A percentile compares a stretch with the other conserved stretches of the same genome.
Conservation (phyloP, 1,284 basidiomycete species). For the Fomitopsis schrenkii region DNA sequence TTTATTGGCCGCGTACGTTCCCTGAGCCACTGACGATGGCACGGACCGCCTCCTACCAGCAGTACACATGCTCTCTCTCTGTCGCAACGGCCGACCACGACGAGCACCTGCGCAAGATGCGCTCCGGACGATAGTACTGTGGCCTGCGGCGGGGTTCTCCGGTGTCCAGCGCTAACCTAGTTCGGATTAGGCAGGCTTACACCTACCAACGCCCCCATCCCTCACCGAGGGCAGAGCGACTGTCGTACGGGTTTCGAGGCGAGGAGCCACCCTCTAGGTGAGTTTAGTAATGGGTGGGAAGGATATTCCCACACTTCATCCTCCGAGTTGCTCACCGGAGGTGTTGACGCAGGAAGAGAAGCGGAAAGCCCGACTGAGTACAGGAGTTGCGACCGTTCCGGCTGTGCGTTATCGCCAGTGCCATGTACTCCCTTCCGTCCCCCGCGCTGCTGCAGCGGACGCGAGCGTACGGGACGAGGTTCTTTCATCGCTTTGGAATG, state of each 20-base stretch:
- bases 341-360: not conserved
- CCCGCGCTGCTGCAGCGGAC: conserved; percentile 27
- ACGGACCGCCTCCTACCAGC: not conserved
- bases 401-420: not conserved
- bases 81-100: not conserved
- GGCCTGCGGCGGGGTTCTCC: not conserved
- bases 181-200: not conserved
- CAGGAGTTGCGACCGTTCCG: not conserved
- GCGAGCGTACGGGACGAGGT: conserved; percentile 42
- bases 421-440: conserved; percentile 8
- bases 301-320: not conserved
- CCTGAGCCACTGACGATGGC: not conserved
- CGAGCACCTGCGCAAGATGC: not conserved
- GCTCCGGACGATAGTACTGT: not conserved
- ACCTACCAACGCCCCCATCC: conserved; percentile 1
- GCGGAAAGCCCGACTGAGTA: too few species aligned
- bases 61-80: not conserved
- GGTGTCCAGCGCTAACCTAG: not conserved
- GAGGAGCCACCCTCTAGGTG: not conserved
- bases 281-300: not conserved
- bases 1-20: not conserved
- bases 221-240: not conserved
- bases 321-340: not conserved
- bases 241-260: not conserved
- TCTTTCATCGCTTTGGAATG: conserved; percentile 74